Percentiles rank a stretch among this genome's conserved stretches.
Conservation (phyloP, 2,329 filamentous ascomycete genomes). For the Fusarium vanettenii region DNA sequence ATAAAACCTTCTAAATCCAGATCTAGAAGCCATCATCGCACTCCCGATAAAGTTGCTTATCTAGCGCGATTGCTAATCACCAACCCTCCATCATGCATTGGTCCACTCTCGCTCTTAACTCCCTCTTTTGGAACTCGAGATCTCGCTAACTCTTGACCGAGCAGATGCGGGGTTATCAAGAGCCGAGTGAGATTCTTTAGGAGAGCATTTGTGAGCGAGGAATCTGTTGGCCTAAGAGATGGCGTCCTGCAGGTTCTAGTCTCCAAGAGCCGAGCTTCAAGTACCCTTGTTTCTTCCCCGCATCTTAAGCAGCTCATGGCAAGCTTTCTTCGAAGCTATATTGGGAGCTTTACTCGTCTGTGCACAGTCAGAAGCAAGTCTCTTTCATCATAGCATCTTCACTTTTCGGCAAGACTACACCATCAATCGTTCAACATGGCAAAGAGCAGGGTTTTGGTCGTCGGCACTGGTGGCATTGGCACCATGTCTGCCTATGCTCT, state of each 20-base stretch:
- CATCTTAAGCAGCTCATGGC: neutral
- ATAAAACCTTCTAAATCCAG: neutral
- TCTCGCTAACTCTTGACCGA: neutral
- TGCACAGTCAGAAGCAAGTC: neutral
- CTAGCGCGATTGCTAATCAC: neutral
- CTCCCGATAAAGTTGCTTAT: neutral
- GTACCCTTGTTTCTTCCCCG: neutral
- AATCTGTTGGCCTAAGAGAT: neutral
- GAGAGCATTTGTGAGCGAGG: neutral
- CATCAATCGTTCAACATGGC: neutral
- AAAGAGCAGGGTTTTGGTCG: slow-evolving; percentile 44
- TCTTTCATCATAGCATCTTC: neutral
- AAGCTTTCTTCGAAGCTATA: neutral
- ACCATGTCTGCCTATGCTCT: slow-evolving; percentile 67
- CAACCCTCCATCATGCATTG: neutral
- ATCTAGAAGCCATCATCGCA: neutral
- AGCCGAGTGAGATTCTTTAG: neutral
- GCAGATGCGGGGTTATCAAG: neutral
- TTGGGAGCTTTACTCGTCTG: neutral
- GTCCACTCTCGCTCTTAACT: neutral
- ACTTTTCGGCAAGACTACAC: too few relatives aligned
- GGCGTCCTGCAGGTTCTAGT: neutral
- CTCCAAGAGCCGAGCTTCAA: neutral
- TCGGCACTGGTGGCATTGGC: slow-evolving; percentile 68
- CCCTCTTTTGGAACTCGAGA: neutral